Evolutionary conservation across 1,284 basidiomycete genomes (phyloP).

Genomic region (Tilletia setariae): DNA sequence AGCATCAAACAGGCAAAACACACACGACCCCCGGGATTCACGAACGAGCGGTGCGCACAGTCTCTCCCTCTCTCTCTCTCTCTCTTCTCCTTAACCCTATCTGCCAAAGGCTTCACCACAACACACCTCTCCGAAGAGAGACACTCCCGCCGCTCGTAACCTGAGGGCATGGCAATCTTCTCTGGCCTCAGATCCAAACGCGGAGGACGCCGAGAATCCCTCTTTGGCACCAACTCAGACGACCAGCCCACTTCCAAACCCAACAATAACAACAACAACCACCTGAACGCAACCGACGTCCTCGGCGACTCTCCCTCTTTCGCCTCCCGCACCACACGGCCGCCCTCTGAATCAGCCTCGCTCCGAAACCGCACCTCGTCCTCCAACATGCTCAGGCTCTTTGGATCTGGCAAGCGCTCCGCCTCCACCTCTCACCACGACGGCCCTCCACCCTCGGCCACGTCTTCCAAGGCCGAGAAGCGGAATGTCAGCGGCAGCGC

Average conservation of each 20-base stretch:
- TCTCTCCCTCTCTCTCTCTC: not conserved
- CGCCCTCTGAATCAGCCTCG: slow-evolving; percentile 27
- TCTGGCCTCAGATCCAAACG: slow-evolving; percentile 30
- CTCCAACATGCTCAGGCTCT: slow-evolving; percentile 35
- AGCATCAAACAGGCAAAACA: too few relatives aligned
- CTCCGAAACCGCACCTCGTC: slow-evolving; percentile 28
- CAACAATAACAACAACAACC: slow-evolving; percentile 17
- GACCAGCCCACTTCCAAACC: slow-evolving; percentile 24
- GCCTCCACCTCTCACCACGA: slow-evolving; percentile 4
- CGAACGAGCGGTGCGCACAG: too few relatives aligned
- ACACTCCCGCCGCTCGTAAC: too few relatives aligned
- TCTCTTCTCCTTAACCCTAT: not conserved
- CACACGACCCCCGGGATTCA: too few relatives aligned
- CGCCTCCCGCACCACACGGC: slow-evolving; percentile 11
- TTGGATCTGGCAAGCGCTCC: slow-evolving; percentile 25
- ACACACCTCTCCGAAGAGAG: too few relatives aligned
- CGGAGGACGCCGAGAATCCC: slow-evolving; percentile 10
- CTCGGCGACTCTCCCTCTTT: slow-evolving; percentile 31
- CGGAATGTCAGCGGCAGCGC: not conserved
- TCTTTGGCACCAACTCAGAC: slow-evolving; percentile 20
- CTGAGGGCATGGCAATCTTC: slow-evolving; percentile 27
- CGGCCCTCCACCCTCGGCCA: not conserved
- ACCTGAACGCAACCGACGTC: slow-evolving; percentile 31
- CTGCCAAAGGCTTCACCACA: too few relatives aligned
- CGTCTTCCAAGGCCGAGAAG: too few relatives aligned